phyloP scores from a whole-genome alignment of 768 basidiomycete genomes.

The Porpolomopsis calyptriformis region DNA sequence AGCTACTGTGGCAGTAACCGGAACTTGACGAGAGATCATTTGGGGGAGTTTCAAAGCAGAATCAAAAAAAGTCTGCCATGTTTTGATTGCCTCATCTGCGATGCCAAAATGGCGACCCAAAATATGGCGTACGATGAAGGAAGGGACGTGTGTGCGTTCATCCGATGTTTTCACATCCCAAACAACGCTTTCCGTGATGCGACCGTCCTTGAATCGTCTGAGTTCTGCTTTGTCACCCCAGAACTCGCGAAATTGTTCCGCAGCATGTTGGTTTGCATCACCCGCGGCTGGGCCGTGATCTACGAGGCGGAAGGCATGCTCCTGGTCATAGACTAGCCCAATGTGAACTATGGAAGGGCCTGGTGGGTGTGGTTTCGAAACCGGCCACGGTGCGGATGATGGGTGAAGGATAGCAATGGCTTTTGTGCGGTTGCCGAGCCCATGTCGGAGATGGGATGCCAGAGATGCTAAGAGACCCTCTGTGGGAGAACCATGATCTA shows the following conservation, averaged over 20 bases:
- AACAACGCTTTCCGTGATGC: slow-evolving; percentile 88
- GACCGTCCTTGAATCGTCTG: slow-evolving; percentile 91
- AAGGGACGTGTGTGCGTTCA: slow-evolving; percentile 70
- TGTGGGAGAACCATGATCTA: slow-evolving; percentile 53
- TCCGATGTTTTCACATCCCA: slow-evolving; percentile 83
- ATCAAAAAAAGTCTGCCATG: slow-evolving; percentile 54
- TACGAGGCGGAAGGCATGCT: slow-evolving; percentile 72
- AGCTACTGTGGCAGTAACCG: slow-evolving; percentile 28
- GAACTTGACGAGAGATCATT: slow-evolving; percentile 35
- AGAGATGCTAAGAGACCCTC: slow-evolving; percentile 47
- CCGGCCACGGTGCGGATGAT: slow-evolving; percentile 32
- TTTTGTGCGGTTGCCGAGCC: slow-evolving; percentile 63
- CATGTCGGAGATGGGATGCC: slow-evolving; percentile 41
- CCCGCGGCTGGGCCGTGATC: slow-evolving; percentile 84
- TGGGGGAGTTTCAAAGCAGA: slow-evolving; percentile 48
- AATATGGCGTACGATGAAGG: slow-evolving; percentile 62
- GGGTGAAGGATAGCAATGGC: slow-evolving; percentile 53
- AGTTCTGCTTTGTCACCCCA: slow-evolving; percentile 93
- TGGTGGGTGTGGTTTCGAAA: slow-evolving; percentile 47
- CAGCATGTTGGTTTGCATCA: slow-evolving; percentile 39
- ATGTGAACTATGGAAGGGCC: slow-evolving; percentile 45
- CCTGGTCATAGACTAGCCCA: slow-evolving; percentile 65
- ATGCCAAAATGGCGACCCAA: slow-evolving; percentile 72
- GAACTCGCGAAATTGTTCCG: slow-evolving; percentile 61
- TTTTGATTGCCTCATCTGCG: slow-evolving; percentile 35